Conservation (phyloP, 2,329 filamentous ascomycete species). For the Chaetomium strumarium region DNA sequence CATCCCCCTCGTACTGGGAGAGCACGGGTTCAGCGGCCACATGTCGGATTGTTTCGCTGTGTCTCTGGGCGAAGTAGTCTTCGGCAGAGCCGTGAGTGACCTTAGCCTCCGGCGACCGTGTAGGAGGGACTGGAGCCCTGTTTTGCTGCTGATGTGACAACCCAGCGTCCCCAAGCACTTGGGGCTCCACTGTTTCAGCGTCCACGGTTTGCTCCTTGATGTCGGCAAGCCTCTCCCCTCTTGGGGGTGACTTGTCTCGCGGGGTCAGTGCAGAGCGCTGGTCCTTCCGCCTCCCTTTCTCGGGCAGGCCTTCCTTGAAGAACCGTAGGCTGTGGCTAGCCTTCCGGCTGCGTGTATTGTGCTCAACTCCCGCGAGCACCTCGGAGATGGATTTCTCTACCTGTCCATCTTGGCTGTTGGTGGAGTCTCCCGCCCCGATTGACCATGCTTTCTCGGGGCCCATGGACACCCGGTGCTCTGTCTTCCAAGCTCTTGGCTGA, state of each 20-base stretch:
- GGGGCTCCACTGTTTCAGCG: slow-evolving; percentile 5
- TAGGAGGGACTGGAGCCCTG: slow-evolving; percentile 9
- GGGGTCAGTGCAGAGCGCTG: slow-evolving; percentile 27
- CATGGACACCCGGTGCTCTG: slow-evolving; percentile 38
- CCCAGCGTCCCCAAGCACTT: slow-evolving; percentile 2
- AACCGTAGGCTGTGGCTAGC: slow-evolving; percentile 61
- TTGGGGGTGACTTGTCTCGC: slow-evolving; percentile 38
- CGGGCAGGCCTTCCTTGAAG: slow-evolving; percentile 60
- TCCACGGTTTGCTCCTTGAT: slow-evolving; percentile 18
- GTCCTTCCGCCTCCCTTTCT: slow-evolving; percentile 50
- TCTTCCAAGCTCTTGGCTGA: slow-evolving; percentile 34
- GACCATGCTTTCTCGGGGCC: slow-evolving; percentile 58
- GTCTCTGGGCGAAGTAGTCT: slow-evolving; percentile 19
- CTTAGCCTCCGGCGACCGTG: slow-evolving; percentile 15
- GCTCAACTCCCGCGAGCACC: slow-evolving; percentile 55
- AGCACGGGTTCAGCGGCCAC: slow-evolving; percentile 3
- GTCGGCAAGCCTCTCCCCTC: slow-evolving; percentile 29
- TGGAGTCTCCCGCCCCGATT: slow-evolving; percentile 48
- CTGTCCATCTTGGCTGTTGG: slow-evolving; percentile 46
- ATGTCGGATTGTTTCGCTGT: slow-evolving; percentile 4
- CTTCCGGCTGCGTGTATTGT: slow-evolving; percentile 59
- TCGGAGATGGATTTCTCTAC: slow-evolving; percentile 62
- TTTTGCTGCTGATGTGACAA: not conserved
- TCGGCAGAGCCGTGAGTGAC: slow-evolving; percentile 16
- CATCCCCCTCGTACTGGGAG: slow-evolving; percentile 1